A percentile compares a stretch with the other conserved stretches of the same genome.
Evolutionary conservation across 2,329 filamentous ascomycete species (phyloP).

Genomic region (Diplodia sapinea): DNA sequence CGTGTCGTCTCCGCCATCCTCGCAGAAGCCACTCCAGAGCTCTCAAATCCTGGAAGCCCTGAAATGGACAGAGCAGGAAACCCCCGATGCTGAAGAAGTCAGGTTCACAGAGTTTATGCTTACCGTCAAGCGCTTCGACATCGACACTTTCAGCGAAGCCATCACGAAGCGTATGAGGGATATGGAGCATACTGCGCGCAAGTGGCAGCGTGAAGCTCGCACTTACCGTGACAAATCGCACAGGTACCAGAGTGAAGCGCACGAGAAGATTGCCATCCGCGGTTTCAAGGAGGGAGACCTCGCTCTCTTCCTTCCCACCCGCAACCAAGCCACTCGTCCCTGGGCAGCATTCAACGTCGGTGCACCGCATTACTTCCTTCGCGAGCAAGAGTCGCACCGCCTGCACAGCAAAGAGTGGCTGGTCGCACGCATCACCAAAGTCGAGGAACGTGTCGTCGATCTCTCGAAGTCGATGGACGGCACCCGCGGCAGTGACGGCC

Average conservation of each 20-base stretch:
- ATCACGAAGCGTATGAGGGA: conserved; percentile 91
- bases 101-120: conserved; percentile 78
- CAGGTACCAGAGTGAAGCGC: conserved; percentile 78
- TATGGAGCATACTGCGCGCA: conserved; percentile 88
- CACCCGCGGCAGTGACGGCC: conserved; percentile 52
- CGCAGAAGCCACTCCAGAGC: conserved; percentile 65
- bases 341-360: conserved; percentile 99
- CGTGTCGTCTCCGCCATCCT: conserved; percentile 53
- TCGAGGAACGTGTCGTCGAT: conserved; percentile 93
- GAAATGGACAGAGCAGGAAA: conserved; percentile 78
- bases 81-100: conserved; percentile 68
- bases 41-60: conserved; percentile 74
- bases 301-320: conserved; percentile 89
- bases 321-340: conserved; percentile 90
- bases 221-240: conserved; percentile 88
- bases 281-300: conserved; percentile 97
- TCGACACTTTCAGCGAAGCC: conserved; percentile 82
- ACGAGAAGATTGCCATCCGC: conserved; percentile 94
- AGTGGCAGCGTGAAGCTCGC: conserved; percentile 88
- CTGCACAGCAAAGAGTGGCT: conserved; percentile 89
- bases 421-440: conserved; percentile 87
- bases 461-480: conserved; percentile 76
- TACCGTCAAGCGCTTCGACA: conserved; percentile 77
- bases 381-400: conserved; percentile 88
- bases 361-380: conserved; percentile 94